phyloP scores from a whole-genome alignment of 169 alveolate genomes.

The Eimeria praecox region DNA sequence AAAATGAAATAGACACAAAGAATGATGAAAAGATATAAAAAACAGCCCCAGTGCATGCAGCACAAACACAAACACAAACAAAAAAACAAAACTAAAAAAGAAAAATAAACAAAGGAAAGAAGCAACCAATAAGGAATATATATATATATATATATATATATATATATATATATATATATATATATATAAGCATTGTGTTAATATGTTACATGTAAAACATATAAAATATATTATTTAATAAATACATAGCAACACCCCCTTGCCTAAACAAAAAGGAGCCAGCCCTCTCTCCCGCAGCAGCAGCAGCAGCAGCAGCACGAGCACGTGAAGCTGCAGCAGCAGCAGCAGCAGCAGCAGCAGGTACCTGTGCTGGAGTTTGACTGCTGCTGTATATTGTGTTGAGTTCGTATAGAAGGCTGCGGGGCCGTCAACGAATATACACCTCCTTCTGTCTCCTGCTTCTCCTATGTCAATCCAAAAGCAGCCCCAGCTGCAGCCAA shows the following conservation, averaged over 20 bases:
- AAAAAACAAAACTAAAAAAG: no score
- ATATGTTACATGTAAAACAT: no score
- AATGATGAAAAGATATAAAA: no score
- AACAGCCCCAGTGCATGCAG: no score
- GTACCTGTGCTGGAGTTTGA: slow-evolving; percentile 89
- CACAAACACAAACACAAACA: no score
- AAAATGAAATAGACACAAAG: no score
- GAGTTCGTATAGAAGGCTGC: slow-evolving; percentile 89
- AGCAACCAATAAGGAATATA: no score
- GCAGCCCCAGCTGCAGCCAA: slow-evolving; percentile 89
- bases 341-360: slow-evolving; percentile 16
- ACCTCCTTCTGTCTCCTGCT: slow-evolving; percentile 87
- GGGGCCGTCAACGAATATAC: slow-evolving; percentile 93
- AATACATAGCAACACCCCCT: slow-evolving; percentile 45
- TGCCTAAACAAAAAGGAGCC: neutral
- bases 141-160: no score
- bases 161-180: no score
- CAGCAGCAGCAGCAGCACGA: slow-evolving; percentile 22
- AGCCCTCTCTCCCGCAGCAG: slow-evolving; percentile 16
- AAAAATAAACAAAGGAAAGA: no score
- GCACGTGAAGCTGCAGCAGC: neutral
- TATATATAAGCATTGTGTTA: no score
- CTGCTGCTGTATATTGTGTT: slow-evolving; percentile 87
- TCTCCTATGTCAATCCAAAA: slow-evolving; percentile 92
- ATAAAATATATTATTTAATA: neutral